Evolutionary conservation across 2,329 filamentous ascomycete genomes (phyloP).

Genomic region (Sordariomycetes sp.): DNA sequence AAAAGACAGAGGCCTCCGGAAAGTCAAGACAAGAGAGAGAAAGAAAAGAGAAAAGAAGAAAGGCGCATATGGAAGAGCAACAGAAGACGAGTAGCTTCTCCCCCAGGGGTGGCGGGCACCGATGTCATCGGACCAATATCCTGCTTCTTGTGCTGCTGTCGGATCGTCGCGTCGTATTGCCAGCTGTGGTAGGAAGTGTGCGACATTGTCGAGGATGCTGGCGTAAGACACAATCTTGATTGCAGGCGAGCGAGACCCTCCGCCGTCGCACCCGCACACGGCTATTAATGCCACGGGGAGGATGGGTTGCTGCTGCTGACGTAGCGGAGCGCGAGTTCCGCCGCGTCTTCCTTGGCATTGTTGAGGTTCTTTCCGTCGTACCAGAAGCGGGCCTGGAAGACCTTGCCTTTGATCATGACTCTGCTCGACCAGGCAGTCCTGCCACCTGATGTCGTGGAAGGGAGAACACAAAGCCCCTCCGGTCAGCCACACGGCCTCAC

Average conservation of each 20-base stretch:
- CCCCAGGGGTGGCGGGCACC: neutral
- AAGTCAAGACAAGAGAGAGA: too few relatives aligned
- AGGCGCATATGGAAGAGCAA: neutral
- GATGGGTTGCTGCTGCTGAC: conserved; percentile 1
- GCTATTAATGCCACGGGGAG: neutral
- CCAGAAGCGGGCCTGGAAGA: conserved; percentile 68
- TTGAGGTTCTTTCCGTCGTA: conserved; percentile 81
- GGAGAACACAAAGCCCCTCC: conserved; percentile 1
- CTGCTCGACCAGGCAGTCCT: conserved; percentile 83
- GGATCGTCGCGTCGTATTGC: neutral
- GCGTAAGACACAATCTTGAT: neutral
- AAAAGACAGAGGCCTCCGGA: neutral
- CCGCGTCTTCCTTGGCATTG: conserved; percentile 85
- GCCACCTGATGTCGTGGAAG: conserved; percentile 44
- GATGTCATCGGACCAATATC: neutral
- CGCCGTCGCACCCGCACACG: neutral
- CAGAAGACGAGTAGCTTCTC: neutral
- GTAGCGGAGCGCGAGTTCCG: conserved; percentile 56
- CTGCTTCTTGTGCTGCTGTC: neutral
- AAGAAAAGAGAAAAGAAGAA: neutral
- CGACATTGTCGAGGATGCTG: neutral
- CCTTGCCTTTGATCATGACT: conserved; percentile 56
- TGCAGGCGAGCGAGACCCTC: neutral
- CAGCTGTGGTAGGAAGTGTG: neutral
- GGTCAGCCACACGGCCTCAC: neutral